Evolutionary conservation across 2,329 filamentous ascomycete genomes (phyloP), one percentile per base, ranked within the genome.

Genomic region (Malbranchea cinnamomea): DNA sequence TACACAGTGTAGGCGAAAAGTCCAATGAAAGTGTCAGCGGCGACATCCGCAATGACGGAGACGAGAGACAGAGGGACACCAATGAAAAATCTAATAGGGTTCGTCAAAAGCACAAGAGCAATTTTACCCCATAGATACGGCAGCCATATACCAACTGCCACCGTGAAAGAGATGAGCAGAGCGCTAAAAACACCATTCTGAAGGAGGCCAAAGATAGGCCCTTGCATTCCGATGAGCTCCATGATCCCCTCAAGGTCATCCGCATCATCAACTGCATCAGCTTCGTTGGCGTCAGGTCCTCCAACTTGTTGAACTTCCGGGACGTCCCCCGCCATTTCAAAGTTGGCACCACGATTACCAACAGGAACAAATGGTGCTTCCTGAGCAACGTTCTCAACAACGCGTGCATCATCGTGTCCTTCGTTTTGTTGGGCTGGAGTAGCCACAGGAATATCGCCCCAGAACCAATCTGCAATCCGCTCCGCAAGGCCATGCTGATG

Each of bases 171-270:
- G 9, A 98, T 83, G 16, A 98, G 66, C 26, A 95, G 77, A 5
- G 80, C 78, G 49, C 87, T 93, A 54, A 98, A 98, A 10, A 94
- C 74, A 32, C 81, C 84, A 42, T 98, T 98, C 47, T 98, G 89
- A 41, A 95, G 74, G 4, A 98, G 67, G 2, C 83, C 84, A 9
- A 78, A 77, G 3, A 98, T 65, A 1, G 89, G 89, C 0, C 89
- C 89, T 46, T 91, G 82, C 79, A 98, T 91, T 21, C 89, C 89
- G 35, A 98, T 78, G 10, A 98, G 70, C 52, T 98, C 89, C 62
- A 98, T 74, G 30, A 98, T 81, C 0, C 89, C 89, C 50, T 98
- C 89, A 10, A 98, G 73, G 47, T 98, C 89, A 54, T 98, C 89
- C 6, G 80, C 80, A 41, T 94, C 79, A 24, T 66, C 63, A 10